A percentile compares a stretch with the other conserved stretches of the same genome.
Evolutionary conservation across 2,329 filamentous ascomycete species (phyloP).

Genomic region (Colletotrichum endophyticum): DNA sequence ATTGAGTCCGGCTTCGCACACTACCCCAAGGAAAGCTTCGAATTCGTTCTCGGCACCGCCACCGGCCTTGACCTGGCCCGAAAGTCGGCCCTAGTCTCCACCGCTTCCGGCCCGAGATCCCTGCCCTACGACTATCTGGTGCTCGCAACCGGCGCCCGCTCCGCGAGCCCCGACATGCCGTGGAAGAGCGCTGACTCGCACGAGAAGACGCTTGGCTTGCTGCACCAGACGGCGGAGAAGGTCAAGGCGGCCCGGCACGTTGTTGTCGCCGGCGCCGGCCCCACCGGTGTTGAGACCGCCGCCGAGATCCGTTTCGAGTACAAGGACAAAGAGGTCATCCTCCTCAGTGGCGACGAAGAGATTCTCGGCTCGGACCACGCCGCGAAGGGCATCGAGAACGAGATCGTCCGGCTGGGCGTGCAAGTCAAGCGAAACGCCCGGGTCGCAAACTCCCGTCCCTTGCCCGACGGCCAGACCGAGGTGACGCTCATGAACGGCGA

Average conservation of each 20-base stretch:
- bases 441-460: slow-evolving; percentile 38
- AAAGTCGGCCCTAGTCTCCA: slow-evolving; percentile 46
- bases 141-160: slow-evolving; percentile 59
- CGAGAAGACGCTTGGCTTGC: slow-evolving; percentile 44
- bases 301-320: slow-evolving; percentile 60
- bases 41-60: slow-evolving; percentile 58
- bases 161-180: slow-evolving; percentile 43
- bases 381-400: slow-evolving; percentile 44
- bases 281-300: slow-evolving; percentile 61
- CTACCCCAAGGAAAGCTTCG: slow-evolving; percentile 53
- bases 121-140: slow-evolving; percentile 60
- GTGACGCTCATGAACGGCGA: slow-evolving; percentile 51
- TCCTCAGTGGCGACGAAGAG: slow-evolving; percentile 46
- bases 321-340: slow-evolving; percentile 52
- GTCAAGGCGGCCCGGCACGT: slow-evolving; percentile 54
- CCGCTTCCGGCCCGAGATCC: slow-evolving; percentile 29
- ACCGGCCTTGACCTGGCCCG: slow-evolving; percentile 41
- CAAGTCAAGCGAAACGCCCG: slow-evolving; percentile 46
- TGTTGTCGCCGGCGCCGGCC: slow-evolving; percentile 60
- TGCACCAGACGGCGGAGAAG: slow-evolving; percentile 45
- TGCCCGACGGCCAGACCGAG: slow-evolving; percentile 50
- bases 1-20: slow-evolving; percentile 53
- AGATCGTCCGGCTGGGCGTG: slow-evolving; percentile 61
- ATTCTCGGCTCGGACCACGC: slow-evolving; percentile 50
- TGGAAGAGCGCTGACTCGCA: slow-evolving; percentile 58